Evolutionary conservation across 441 rosid genomes (phyloP).

Genomic region (Bruguiera hainesii): DNA sequence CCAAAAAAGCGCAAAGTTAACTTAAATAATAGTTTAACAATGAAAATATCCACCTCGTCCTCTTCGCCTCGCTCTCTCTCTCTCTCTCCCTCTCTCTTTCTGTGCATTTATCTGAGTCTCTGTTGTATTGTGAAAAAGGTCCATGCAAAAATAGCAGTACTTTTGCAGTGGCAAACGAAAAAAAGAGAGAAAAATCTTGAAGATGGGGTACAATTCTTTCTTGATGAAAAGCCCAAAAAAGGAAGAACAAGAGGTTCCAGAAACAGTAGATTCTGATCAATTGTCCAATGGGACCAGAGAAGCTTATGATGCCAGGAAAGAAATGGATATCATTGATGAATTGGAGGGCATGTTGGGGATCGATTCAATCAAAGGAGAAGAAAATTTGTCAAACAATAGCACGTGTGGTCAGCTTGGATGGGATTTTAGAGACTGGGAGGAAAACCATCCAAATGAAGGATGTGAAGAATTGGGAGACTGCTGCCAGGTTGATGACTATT

Average conservation of each 20-base stretch:
- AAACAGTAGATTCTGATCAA: conserved; percentile 5
- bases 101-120: background rate
- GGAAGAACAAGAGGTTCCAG: conserved; percentile 48
- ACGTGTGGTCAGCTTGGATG: conserved; percentile 20
- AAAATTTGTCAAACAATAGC: conserved; percentile 5
- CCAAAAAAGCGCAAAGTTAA: background rate
- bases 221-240: conserved; percentile 45
- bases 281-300: conserved; percentile 22
- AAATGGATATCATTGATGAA: conserved; percentile 31
- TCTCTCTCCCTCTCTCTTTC: background rate
- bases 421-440: conserved; percentile 40
- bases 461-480: conserved; percentile 21
- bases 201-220: conserved; percentile 33
- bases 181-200: conserved; percentile 15
- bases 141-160: background rate
- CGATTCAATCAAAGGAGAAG: conserved; percentile 22
- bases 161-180: conserved; percentile 1
- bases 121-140: background rate
- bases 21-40: background rate
- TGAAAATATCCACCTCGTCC: background rate
- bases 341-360: conserved; percentile 37
- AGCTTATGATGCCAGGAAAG: conserved; percentile 6
- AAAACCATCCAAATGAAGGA: conserved; percentile 19
- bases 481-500: conserved; percentile 4
- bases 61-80: background rate